A percentile compares a stretch with the other conserved stretches of the same genome.
Conservation (phyloP, 805 yeast species). For the Candida caryicola region DNA sequence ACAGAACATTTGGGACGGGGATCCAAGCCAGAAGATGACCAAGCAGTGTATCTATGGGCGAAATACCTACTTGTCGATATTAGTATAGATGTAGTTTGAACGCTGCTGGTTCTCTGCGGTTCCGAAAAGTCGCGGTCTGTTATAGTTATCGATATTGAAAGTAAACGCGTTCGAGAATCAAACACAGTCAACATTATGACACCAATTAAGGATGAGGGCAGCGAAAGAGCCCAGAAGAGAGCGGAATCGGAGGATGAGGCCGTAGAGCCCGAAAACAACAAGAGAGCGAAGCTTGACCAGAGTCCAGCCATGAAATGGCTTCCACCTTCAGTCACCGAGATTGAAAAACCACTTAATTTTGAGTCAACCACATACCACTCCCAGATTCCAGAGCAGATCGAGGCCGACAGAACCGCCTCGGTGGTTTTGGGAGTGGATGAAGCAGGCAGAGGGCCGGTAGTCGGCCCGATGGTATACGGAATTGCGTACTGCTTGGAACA, state of each 20-base stretch:
- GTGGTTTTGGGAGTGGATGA: constrained; percentile 90
- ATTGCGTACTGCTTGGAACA: constrained; percentile 67
- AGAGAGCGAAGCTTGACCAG: not conserved
- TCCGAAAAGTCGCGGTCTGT: no score
- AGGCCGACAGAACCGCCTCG: constrained; percentile 30
- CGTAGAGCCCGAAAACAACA: not conserved
- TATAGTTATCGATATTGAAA: no score
- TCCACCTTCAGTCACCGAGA: constrained; percentile 32
- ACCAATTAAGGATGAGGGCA: not conserved
- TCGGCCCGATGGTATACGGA: constrained; percentile 98
- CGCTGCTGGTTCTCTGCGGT: no score
- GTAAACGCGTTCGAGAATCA: no score
- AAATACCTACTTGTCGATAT: no score
- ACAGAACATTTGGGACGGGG: no score
- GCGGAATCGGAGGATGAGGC: not conserved
- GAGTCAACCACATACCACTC: constrained; percentile 50
- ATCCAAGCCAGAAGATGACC: no score
- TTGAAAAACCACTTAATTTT: constrained; percentile 25
- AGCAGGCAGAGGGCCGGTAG: constrained; percentile 97
- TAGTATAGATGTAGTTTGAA: no score
- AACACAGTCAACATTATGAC: not conserved
- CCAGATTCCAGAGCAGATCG: constrained; percentile 43
- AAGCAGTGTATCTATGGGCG: no score
- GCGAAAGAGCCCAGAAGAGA: not conserved
- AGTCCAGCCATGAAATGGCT: constrained; percentile 21